phyloP scores from a whole-genome alignment of 768 basidiomycete species.

The Rhodotorula babjevae region DNA sequence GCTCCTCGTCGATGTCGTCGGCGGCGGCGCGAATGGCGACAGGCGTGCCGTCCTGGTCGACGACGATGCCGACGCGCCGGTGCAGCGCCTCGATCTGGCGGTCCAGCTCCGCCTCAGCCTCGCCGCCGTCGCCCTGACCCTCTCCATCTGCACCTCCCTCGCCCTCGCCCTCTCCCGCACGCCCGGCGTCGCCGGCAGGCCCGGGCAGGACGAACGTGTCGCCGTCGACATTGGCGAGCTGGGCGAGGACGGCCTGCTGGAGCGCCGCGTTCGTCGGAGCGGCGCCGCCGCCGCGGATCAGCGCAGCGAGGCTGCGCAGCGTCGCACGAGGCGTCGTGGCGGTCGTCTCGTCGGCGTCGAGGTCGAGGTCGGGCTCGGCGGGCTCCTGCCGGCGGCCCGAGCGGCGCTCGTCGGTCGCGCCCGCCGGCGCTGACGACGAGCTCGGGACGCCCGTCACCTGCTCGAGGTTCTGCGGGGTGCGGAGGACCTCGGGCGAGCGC shows the following conservation, averaged over 20 bases:
- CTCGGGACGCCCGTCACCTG: slow-evolving; percentile 7
- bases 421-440: not conserved
- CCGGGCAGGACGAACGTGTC: not conserved
- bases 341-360: not conserved
- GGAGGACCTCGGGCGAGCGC: slow-evolving; percentile 5
- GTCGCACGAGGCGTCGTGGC: not conserved
- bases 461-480: not conserved
- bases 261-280: slow-evolving; percentile 43
- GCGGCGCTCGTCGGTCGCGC: too few species aligned
- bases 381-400: too few species aligned
- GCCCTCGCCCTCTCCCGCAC: not conserved
- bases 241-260: not conserved
- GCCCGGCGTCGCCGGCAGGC: not conserved
- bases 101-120: not conserved
- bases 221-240: not conserved
- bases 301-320: not conserved
- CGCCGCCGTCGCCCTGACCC: too few species aligned
- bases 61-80: not conserved
- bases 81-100: not conserved
- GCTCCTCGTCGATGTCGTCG: not conserved
- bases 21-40: not conserved
- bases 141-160: not conserved
- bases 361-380: not conserved
- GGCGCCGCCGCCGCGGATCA: slow-evolving; percentile 47
- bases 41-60: not conserved